These are phyloP conservation scores for Selaginella tamariscina DNA, from an alignment of 75 land plant genomes.

Conservation along the genomic window DNA sequence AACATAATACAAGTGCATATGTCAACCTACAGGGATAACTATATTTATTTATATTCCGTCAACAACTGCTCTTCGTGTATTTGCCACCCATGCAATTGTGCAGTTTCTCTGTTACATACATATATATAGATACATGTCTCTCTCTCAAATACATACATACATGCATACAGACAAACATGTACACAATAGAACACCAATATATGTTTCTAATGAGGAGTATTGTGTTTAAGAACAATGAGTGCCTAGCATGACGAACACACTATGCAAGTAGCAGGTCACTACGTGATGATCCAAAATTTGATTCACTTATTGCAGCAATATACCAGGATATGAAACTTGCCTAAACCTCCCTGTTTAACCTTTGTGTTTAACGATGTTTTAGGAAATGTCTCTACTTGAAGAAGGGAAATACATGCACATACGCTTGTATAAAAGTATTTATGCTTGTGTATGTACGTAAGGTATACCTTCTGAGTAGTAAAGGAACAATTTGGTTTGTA, in stretches of 20 bases:
- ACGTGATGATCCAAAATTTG: constrained; percentile 97
- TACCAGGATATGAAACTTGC: constrained; percentile 71
- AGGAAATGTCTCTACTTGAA: constrained; percentile 86
- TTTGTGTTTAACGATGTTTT: constrained; percentile 13
- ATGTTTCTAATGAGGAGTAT: no score
- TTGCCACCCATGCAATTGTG: no score
- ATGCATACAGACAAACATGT: no score
- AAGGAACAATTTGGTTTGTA: not conserved
- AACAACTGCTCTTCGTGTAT: no score
- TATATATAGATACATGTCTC: no score
- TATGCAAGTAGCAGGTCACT: constrained; percentile 97
- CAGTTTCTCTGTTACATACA: no score
- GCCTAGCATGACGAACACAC: constrained; percentile 96
- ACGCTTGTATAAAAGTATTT: not conserved
- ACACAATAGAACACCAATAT: no score
- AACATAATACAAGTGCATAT: no score
- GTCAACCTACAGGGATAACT: no score
- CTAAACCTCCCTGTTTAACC: not conserved
- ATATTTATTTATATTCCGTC: no score
- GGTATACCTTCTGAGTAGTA: not conserved
- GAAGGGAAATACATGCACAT: no score
- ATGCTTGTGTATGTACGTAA: not conserved
- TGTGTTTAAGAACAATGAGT: constrained; percentile 88
- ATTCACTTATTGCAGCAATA: constrained; percentile 70
- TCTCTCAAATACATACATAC: no score